Evolutionary conservation across 176 grass and related monocot species (phyloP).

Genomic region (Neostapfia colusana): DNA sequence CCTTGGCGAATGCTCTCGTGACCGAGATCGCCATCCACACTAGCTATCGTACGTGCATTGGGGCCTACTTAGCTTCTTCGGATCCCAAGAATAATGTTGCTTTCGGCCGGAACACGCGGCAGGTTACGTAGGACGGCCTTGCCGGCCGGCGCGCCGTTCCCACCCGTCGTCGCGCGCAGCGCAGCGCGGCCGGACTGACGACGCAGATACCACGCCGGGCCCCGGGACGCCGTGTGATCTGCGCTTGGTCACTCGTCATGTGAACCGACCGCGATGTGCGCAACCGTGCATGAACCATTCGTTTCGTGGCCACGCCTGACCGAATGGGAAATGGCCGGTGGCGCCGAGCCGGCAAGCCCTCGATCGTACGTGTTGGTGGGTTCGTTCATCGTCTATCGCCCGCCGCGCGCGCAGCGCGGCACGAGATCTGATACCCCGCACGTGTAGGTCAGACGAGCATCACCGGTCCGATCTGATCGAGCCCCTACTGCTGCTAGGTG

Average conservation of each 20-base stretch:
- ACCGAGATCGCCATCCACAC: not conserved
- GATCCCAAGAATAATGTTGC: not conserved
- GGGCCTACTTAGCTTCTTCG: not conserved
- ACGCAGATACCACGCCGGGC: not conserved
- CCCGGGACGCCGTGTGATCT: not conserved
- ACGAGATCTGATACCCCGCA: not conserved
- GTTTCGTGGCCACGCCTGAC: not conserved
- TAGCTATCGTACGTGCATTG: not conserved
- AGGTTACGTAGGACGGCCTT: not conserved
- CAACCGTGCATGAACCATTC: not conserved
- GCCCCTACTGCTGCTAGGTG: not conserved
- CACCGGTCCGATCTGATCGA: too few species aligned
- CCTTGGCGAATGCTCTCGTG: not conserved
- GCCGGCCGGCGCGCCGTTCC: slow-evolving; percentile 7
- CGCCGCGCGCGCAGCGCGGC: not conserved
- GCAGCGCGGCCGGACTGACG: not conserved
- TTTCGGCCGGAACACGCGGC: slow-evolving; percentile 22
- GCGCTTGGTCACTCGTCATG: not conserved
- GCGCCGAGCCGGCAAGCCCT: slow-evolving; percentile 18
- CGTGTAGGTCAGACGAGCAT: not conserved
- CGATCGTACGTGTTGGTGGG: slow-evolving; percentile 35
- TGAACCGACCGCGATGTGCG: not conserved
- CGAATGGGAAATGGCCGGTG: not conserved
- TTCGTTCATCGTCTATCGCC: not conserved
- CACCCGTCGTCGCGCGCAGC: not conserved